Percentiles rank a stretch among this genome's conserved stretches.
These are phyloP conservation scores for Panus rudis DNA, from an alignment of 768 basidiomycete species.

Conservation along the genomic window DNA sequence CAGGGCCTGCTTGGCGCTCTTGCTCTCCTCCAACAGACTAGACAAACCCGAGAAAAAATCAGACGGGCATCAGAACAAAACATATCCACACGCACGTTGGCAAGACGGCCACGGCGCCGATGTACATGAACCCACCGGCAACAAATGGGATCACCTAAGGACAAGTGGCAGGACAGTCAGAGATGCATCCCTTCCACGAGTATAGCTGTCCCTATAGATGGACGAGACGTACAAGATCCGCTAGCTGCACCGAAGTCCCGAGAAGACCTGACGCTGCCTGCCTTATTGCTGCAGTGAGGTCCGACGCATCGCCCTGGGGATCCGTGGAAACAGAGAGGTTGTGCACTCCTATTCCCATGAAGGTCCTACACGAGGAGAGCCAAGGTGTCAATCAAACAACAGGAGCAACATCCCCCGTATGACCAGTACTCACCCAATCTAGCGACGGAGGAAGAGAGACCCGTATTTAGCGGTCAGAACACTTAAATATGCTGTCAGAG, in stretches of 20 bases:
- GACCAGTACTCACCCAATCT: constrained; percentile 21
- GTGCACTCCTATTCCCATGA: constrained; percentile 83
- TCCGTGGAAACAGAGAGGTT: constrained; percentile 53
- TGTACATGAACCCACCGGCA: constrained; percentile 89
- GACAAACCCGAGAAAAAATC: constrained; percentile 8
- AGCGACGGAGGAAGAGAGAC: constrained; percentile 17
- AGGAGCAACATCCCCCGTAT: background rate
- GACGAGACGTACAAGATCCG: constrained; percentile 72
- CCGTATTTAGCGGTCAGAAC: constrained; percentile 4
- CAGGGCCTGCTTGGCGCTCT: constrained; percentile 81
- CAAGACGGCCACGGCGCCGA: constrained; percentile 86
- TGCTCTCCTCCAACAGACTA: constrained; percentile 81
- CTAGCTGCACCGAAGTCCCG: constrained; percentile 72
- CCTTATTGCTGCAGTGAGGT: constrained; percentile 73
- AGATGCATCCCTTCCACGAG: too few relatives aligned
- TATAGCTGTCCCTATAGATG: too few relatives aligned
- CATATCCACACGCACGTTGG: constrained; percentile 60
- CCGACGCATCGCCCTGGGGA: constrained; percentile 32
- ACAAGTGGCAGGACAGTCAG: background rate
- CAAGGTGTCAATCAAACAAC: background rate
- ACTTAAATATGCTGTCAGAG: constrained; percentile 9
- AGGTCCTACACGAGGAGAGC: constrained; percentile 44
- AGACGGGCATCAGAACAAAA: constrained; percentile 4
- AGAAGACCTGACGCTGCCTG: constrained; percentile 72
- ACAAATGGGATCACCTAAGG: constrained; percentile 81